Conservation (phyloP, 75 land plant species). For the Picea sitchensis region DNA sequence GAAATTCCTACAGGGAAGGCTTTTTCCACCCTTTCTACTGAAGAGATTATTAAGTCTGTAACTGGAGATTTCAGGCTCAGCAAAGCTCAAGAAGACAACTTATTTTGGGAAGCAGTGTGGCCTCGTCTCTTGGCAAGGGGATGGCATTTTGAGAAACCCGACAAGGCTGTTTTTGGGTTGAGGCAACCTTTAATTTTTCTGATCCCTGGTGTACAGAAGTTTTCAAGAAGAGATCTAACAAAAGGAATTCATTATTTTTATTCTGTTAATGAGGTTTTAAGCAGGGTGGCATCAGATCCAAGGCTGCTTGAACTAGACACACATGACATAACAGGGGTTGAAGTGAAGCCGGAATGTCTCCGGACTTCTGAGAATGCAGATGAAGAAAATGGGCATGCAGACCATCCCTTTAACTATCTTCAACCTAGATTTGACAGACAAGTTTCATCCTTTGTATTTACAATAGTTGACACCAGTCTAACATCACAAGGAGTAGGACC, state of each 20-base stretch:
- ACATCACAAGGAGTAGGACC: slow-evolving; percentile 15
- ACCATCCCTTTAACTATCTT: slow-evolving; percentile 28
- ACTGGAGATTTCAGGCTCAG: slow-evolving; percentile 61
- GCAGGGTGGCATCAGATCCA: slow-evolving; percentile 56
- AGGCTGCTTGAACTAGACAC: slow-evolving; percentile 49
- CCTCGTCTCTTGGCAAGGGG: slow-evolving; percentile 67
- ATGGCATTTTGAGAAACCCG: slow-evolving; percentile 70
- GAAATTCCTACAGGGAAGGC: slow-evolving; percentile 53
- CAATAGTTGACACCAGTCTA: slow-evolving; percentile 59
- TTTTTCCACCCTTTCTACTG: slow-evolving; percentile 47
- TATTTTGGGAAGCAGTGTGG: slow-evolving; percentile 92
- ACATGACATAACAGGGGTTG: slow-evolving; percentile 18
- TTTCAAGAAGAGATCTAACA: slow-evolving; percentile 53
- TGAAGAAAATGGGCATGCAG: slow-evolving; percentile 10
- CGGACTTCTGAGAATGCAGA: background rate
- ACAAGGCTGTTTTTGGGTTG: slow-evolving; percentile 10
- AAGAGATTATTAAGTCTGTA: slow-evolving; percentile 45
- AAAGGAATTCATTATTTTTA: slow-evolving; percentile 73
- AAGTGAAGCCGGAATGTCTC: slow-evolving; percentile 13
- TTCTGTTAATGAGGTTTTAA: slow-evolving; percentile 61
- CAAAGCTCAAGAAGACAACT: slow-evolving; percentile 60
- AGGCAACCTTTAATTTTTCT: slow-evolving; percentile 53
- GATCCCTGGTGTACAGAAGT: slow-evolving; percentile 56
- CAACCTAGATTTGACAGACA: slow-evolving; percentile 28
- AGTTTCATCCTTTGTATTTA: slow-evolving; percentile 26